Evolutionary conservation across 495 filamentous ascomycete genomes (phyloP).

Genomic region (Podospora conica): DNA sequence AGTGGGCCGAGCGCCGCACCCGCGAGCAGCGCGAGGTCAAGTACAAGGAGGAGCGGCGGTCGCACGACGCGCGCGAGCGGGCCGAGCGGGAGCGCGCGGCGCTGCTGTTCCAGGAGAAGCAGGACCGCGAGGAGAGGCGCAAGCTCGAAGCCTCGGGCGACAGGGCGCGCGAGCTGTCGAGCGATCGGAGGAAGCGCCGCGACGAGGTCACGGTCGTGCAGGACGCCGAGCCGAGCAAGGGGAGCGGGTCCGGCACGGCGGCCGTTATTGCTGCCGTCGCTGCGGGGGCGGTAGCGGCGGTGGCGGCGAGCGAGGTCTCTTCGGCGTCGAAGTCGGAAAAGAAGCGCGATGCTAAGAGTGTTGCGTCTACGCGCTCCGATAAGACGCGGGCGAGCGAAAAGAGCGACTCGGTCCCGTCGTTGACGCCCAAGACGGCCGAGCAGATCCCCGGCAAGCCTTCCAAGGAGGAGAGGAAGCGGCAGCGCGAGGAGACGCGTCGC

Average conservation of each 20-base stretch:
- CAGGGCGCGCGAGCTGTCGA: constrained; percentile 22
- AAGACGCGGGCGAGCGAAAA: constrained; percentile 6
- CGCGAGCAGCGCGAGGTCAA: constrained; percentile 24
- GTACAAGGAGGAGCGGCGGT: constrained; percentile 21
- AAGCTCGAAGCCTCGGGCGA: constrained; percentile 19
- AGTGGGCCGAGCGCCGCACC: constrained; percentile 18
- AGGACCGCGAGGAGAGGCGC: constrained; percentile 22
- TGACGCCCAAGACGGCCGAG: not conserved
- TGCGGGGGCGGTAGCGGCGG: not conserved
- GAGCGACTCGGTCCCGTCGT: not conserved
- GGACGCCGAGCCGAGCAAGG: constrained; percentile 22
- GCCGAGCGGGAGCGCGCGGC: constrained; percentile 14
- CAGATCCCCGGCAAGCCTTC: constrained; percentile 16
- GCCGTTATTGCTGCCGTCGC: not conserved
- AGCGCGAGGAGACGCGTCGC: constrained; percentile 22
- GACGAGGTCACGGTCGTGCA: constrained; percentile 20
- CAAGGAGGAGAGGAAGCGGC: constrained; percentile 20
- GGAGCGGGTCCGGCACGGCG: not conserved
- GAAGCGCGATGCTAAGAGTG: constrained; percentile 29
- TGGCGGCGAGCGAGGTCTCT: constrained; percentile 19
- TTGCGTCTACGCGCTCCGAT: not conserved
- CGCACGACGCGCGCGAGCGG: constrained; percentile 19
- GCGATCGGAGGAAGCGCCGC: constrained; percentile 16
- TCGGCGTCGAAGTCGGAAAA: constrained; percentile 23
- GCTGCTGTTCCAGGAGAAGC: constrained; percentile 11